Percentiles rank a stretch among this genome's conserved stretches.
Evolutionary conservation across 2,329 filamentous ascomycete species (phyloP).

Genomic region (Trichoderma cornu-damae): DNA sequence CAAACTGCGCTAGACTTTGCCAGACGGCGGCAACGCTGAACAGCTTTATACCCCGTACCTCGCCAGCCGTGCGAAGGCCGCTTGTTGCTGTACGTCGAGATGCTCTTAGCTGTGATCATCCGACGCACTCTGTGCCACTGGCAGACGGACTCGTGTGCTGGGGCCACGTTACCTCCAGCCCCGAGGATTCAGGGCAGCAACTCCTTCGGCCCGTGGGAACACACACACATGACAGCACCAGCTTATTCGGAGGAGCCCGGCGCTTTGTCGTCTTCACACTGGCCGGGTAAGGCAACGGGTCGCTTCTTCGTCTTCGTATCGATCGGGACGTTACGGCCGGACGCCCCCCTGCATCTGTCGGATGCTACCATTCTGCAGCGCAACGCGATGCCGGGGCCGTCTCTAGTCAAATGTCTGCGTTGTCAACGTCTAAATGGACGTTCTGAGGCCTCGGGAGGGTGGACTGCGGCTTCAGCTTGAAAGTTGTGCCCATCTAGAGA

Average conservation of each 20-base stretch:
- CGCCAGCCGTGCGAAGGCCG: background rate
- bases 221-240: background rate
- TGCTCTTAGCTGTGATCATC: background rate
- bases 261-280: background rate
- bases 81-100: background rate
- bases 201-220: background rate
- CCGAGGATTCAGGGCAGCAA: background rate
- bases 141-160: background rate
- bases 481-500: constrained; percentile 1
- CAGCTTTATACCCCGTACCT: background rate
- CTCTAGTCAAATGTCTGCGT: background rate
- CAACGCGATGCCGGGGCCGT: background rate
- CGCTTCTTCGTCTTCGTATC: background rate
- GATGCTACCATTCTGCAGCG: constrained; percentile 9
- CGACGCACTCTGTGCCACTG: background rate
- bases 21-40: background rate
- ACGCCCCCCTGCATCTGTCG: constrained; percentile 11
- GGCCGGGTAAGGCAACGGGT: background rate
- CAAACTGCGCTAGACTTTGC: background rate
- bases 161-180: background rate
- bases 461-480: constrained; percentile 3
- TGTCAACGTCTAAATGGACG: constrained; percentile 11
- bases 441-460: background rate
- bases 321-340: background rate
- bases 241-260: background rate